Evolutionary conservation across 2,329 filamentous ascomycete species (phyloP), one percentile per base, ranked within the genome.

Genomic region (Colletotrichum higginsianum): DNA sequence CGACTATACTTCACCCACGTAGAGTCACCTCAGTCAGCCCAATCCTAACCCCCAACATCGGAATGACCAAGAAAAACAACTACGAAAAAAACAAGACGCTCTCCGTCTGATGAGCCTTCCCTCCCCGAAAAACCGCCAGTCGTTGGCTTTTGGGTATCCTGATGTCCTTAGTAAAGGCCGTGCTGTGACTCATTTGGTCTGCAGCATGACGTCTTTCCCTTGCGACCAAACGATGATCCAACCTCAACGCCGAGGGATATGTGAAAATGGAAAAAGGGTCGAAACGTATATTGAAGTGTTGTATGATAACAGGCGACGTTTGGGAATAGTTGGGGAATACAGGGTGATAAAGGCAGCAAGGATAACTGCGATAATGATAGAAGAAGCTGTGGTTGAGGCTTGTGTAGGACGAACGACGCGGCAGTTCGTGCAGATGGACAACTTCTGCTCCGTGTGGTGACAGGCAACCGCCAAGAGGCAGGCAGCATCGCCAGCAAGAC

Each of bases 71-170:
- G 30, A 35, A 35, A 35, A 35, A 9, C 8, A 35, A 35, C 1
- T 8, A 35, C 30, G 30, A 35, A 35, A 44, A 60, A 47, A 66
- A 61, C 26, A 35, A 61, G 40, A 55, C 49, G 47, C 21, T 44
- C 26, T 23, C 26, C 55, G 13, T 44, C 44, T 47, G 44, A 49
- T 30, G 40, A 60, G 12, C 21, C 35, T 56, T 56, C 21, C 38
- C 21, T 47, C 38, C 21, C 44, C 52, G 55, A 49, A 63, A 53
- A 63, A 68, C 47, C 46, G 68, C 68, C 68, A 64, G 7, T 62
- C 47, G 23, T 8, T 71, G 68, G 65, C 65, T 60, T 71, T 71
- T 71, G 68, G 65, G 68, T 71, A 71, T 71, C 65, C 68, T 65
- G 49, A 58, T 68, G 42, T 63, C 61, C 58, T 68, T 68, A 53